phyloP scores from a whole-genome alignment of 2,329 filamentous ascomycete species.

The Nemania bipapillata region DNA sequence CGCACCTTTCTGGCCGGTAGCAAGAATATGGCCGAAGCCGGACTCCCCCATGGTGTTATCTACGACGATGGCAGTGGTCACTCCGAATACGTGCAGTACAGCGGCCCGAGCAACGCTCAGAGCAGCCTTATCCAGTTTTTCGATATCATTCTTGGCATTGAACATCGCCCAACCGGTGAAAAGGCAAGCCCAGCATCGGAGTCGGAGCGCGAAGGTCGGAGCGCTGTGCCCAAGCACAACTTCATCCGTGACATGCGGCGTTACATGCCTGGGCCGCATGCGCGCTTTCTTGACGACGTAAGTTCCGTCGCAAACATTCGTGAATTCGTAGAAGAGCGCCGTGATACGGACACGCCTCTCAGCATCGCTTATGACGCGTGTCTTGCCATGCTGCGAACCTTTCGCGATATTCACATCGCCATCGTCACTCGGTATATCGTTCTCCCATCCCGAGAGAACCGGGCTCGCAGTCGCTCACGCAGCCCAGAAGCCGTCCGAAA shows the following conservation, averaged over 20 bases:
- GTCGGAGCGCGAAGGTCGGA: slow-evolving; percentile 58
- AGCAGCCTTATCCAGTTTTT: slow-evolving; percentile 98
- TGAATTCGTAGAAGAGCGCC: slow-evolving; percentile 75
- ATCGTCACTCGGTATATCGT: slow-evolving; percentile 97
- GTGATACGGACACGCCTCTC: slow-evolving; percentile 69
- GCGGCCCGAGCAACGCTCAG: slow-evolving; percentile 95
- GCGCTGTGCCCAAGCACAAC: slow-evolving; percentile 72
- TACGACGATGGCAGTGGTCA: slow-evolving; percentile 82
- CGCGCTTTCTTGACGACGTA: slow-evolving; percentile 86
- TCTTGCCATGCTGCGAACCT: slow-evolving; percentile 72
- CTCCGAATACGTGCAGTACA: slow-evolving; percentile 81
- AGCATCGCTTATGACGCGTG: slow-evolving; percentile 90
- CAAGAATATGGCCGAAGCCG: slow-evolving; percentile 97
- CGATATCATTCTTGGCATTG: slow-evolving; percentile 87
- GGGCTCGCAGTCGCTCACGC: slow-evolving; percentile 70
- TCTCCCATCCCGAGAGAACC: slow-evolving; percentile 80
- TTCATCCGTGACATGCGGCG: slow-evolving; percentile 97
- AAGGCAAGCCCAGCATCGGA: slow-evolving; percentile 61
- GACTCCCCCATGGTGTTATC: slow-evolving; percentile 84
- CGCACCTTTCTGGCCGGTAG: slow-evolving; percentile 95
- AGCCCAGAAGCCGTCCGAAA: slow-evolving; percentile 64
- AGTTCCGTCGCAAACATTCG: slow-evolving; percentile 85
- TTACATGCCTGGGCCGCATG: slow-evolving; percentile 96
- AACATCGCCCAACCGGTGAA: slow-evolving; percentile 89
- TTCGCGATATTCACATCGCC: slow-evolving; percentile 94